These are phyloP conservation scores for Lagenidium giganteum DNA, from an alignment of 352 stramenopile species.

Conservation along the genomic window DNA sequence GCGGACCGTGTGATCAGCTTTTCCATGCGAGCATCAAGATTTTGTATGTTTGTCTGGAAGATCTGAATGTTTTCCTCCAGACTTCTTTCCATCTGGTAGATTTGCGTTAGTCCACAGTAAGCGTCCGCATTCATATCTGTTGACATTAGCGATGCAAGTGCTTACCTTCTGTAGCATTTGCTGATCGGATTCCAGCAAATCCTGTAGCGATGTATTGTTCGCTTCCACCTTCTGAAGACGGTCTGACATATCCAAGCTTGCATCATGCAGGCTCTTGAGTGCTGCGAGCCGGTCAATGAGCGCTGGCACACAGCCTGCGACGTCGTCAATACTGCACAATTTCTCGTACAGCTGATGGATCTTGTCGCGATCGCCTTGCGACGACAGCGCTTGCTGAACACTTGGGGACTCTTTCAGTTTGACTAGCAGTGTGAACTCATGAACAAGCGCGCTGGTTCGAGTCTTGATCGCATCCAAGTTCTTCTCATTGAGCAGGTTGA, in stretches of 20 bases:
- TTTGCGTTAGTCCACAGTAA: too few species aligned
- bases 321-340: slow-evolving; percentile 53
- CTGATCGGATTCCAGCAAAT: slow-evolving; percentile 58
- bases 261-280: slow-evolving; percentile 70
- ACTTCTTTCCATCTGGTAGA: slow-evolving; percentile 80
- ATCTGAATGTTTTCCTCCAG: slow-evolving; percentile 68
- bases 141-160: slow-evolving; percentile 13
- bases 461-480: slow-evolving; percentile 77
- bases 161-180: slow-evolving; percentile 66
- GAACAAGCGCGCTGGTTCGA: slow-evolving; percentile 64
- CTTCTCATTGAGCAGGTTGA: slow-evolving; percentile 67
- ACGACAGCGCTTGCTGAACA: slow-evolving; percentile 47
- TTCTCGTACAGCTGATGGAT: slow-evolving; percentile 72
- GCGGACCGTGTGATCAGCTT: too few species aligned
- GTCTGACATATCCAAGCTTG: slow-evolving; percentile 34
- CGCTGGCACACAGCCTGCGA: slow-evolving; percentile 51
- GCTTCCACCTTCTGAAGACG: slow-evolving; percentile 62
- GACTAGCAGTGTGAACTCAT: slow-evolving; percentile 70
- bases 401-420: slow-evolving; percentile 73
- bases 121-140: too few species aligned
- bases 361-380: slow-evolving; percentile 57
- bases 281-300: slow-evolving; percentile 72
- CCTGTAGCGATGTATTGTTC: slow-evolving; percentile 36
- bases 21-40: slow-evolving; percentile 72
- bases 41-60: slow-evolving; percentile 75